Conservation (phyloP, 148 eudicot genomes). For the Dysphania ambrosioides region DNA sequence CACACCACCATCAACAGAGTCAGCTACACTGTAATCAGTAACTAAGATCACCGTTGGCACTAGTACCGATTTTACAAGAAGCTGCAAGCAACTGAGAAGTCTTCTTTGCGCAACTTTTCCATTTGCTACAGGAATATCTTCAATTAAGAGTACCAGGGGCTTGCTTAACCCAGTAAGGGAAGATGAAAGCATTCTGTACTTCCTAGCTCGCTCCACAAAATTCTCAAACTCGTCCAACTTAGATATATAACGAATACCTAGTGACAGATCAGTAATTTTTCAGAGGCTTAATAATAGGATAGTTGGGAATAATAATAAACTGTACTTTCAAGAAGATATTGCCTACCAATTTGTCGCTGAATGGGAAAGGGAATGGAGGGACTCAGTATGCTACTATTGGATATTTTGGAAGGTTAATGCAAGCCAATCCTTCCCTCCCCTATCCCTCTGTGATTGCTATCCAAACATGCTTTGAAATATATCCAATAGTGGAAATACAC, state of each 20-base stretch:
- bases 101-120: conserved; percentile 63
- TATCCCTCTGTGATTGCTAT: too few relatives aligned
- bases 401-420: too few relatives aligned
- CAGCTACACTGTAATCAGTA: conserved; percentile 60
- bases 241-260: conserved; percentile 71
- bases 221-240: conserved; percentile 93
- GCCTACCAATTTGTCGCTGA: too few relatives aligned
- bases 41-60: conserved; percentile 79
- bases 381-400: too few relatives aligned
- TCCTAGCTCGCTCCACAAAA: conserved; percentile 77
- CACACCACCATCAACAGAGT: conserved; percentile 51
- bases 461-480: too few relatives aligned
- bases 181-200: conserved; percentile 64
- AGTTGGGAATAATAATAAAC: too few relatives aligned
- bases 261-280: conserved; percentile 1
- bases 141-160: conserved; percentile 61
- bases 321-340: neutral
- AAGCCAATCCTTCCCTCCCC: too few relatives aligned
- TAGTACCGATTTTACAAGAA: conserved; percentile 70
- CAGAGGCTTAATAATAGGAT: neutral
- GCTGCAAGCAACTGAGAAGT: conserved; percentile 65
- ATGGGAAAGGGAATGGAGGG: too few relatives aligned
- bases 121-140: conserved; percentile 85
- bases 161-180: conserved; percentile 32
- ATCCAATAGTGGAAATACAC: too few relatives aligned